Percentiles rank a stretch among this genome's conserved stretches.
Evolutionary conservation across 768 basidiomycete genomes (phyloP).

Genomic region (Sistotremastrum suecicum): DNA sequence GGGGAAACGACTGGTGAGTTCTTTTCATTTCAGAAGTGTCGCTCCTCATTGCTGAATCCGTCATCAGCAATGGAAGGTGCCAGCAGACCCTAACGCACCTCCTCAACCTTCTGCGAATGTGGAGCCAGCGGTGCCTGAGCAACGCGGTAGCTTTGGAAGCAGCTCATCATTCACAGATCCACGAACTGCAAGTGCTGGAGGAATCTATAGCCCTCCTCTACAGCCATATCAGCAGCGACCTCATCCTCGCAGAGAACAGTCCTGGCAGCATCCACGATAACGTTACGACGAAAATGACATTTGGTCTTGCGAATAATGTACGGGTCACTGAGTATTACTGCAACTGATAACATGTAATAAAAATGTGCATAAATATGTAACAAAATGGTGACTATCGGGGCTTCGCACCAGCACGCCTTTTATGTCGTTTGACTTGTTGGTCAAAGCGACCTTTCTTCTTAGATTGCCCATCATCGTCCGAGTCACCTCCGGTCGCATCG

Average conservation of each 20-base stretch:
- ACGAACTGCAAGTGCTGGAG: no score
- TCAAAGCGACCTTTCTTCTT: slow-evolving; percentile 10
- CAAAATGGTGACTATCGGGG: background rate
- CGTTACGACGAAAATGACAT: background rate
- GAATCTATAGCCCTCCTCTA: background rate
- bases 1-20: slow-evolving; percentile 58
- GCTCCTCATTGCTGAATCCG: background rate
- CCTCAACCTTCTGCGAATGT: no score
- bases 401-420: background rate
- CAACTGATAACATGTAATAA: background rate
- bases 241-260: background rate
- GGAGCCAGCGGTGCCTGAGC: no score
- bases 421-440: background rate
- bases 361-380: background rate
- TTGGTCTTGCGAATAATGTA: background rate
- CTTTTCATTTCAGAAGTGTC: background rate
- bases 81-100: no score
- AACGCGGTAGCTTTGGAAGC: no score
- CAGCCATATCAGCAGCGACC: background rate
- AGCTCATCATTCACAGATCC: no score
- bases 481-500: slow-evolving; percentile 14
- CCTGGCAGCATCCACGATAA: slow-evolving; percentile 4
- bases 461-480: slow-evolving; percentile 17
- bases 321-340: background rate
- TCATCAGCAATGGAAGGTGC: no score